These are phyloP conservation scores for Curvularia spicifera DNA, from an alignment of 2,329 filamentous ascomycete genomes.

Conservation along the genomic window DNA sequence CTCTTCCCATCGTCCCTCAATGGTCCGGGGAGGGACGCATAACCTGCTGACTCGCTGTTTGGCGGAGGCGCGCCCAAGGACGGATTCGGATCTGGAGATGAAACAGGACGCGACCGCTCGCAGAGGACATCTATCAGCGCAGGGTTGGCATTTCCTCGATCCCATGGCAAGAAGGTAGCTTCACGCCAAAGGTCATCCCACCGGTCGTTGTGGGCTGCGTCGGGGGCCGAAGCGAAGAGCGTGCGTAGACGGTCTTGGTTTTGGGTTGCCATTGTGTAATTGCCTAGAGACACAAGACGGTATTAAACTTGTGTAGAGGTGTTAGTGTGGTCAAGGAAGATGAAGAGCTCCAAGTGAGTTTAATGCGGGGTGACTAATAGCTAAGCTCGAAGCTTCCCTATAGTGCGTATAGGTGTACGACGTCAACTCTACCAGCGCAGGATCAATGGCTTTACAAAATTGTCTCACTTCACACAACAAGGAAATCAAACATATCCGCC, in stretches of 20 bases:
- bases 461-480: neutral
- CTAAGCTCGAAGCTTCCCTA: neutral
- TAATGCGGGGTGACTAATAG: constrained; percentile 1
- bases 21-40: constrained; percentile 21
- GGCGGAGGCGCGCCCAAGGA: constrained; percentile 26
- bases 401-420: neutral
- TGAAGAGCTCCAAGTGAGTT: neutral
- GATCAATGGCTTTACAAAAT: neutral
- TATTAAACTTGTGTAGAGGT: neutral
- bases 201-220: constrained; percentile 46
- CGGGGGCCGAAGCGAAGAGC: constrained; percentile 53
- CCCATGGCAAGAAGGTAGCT: constrained; percentile 61
- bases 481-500: neutral
- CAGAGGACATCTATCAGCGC: constrained; percentile 62
- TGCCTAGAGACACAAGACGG: neutral
- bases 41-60: constrained; percentile 10
- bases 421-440: neutral
- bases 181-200: constrained; percentile 20
- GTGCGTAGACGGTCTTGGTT: constrained; percentile 49
- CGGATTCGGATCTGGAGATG: constrained; percentile 23
- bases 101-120: constrained; percentile 16
- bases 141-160: constrained; percentile 63
- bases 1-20: constrained; percentile 36
- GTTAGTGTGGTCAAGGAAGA: neutral
- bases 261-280: constrained; percentile 27